Percentiles rank a stretch among this genome's conserved stretches.
Conservation (phyloP, 768 basidiomycete species). For the Pisolithus tinctorius region DNA sequence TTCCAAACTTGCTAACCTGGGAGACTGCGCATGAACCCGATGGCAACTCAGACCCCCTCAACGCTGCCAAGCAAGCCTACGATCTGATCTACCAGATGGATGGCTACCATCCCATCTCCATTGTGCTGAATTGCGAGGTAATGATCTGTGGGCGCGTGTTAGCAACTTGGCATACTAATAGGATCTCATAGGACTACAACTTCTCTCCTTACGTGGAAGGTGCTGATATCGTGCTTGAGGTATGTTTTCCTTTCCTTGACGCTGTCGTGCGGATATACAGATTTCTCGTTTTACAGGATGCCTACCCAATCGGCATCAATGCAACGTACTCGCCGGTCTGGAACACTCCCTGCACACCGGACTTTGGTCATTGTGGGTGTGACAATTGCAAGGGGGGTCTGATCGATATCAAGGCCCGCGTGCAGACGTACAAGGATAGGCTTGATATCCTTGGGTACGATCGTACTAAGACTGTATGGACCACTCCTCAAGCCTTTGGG, state of each 20-base stretch:
- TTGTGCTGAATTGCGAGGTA: slow-evolving; percentile 45
- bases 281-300: slow-evolving; percentile 8
- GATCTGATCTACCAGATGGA: slow-evolving; percentile 43
- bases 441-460: slow-evolving; percentile 59
- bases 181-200: slow-evolving; percentile 46
- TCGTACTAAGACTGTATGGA: slow-evolving; percentile 64
- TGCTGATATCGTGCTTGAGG: slow-evolving; percentile 64
- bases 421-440: slow-evolving; percentile 59
- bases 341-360: slow-evolving; percentile 52
- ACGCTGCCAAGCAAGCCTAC: slow-evolving; percentile 43
- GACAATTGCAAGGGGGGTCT: slow-evolving; percentile 60
- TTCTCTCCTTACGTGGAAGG: slow-evolving; percentile 55
- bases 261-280: neutral
- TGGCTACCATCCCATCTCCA: slow-evolving; percentile 52
- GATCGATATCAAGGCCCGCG: slow-evolving; percentile 55
- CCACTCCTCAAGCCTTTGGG: slow-evolving; percentile 75
- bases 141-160: neutral
- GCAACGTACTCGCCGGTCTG: slow-evolving; percentile 54
- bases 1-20: slow-evolving; percentile 63
- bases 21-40: slow-evolving; percentile 74
- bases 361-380: slow-evolving; percentile 71
- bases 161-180: neutral
- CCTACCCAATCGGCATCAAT: slow-evolving; percentile 43
- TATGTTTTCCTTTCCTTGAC: slow-evolving; percentile 43
- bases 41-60: slow-evolving; percentile 58